Conservation (phyloP, 306 rosid species). For the cucumber (Cucumis sativus) region Cucumber_9930_V3 NC_026660.2:18279001-18279500, state of each 20-base stretch:
- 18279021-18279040: background rate
- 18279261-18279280: background rate
- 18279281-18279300: background rate
- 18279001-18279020: too few relatives aligned
- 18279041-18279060: background rate
- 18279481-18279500: background rate
- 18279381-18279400: background rate
- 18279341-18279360: background rate
- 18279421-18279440: background rate
- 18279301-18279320: background rate
- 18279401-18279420: background rate
- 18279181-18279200: background rate
- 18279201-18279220: background rate
- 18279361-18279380: background rate
- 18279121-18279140: too few relatives aligned
- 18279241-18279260: background rate
- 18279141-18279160: background rate
- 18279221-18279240: background rate
- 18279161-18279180: background rate
- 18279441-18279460: background rate
- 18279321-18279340: background rate
- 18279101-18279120: background rate
- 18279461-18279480: background rate
- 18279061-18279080: background rate
- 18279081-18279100: background rate